Evolutionary conservation across 495 filamentous ascomycete genomes (phyloP), one percentile per base, ranked within the genome.

Genomic region (Hypoxylon cercidicola): DNA sequence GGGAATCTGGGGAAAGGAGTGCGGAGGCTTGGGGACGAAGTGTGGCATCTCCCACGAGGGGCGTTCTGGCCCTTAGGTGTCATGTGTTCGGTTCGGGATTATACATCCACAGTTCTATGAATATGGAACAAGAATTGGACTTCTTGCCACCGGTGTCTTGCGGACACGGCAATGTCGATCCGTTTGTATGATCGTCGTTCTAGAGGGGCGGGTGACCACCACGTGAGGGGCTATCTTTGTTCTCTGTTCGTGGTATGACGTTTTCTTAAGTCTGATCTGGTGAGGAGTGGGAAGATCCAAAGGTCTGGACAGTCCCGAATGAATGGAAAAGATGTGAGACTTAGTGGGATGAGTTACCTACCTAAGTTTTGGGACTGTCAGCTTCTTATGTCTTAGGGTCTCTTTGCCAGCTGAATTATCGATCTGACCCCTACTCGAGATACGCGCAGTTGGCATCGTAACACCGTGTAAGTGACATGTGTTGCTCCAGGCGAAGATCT

Each of bases 121-220:
- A 40, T 48, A 34, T 35, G 30, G 16, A 16, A 51, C 23, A 34
- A 20, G 20, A 46, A 46, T 37, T 4, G 37, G 20, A 9, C 57
- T 62, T 54, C 16, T 16, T 21, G 12, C 15, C 16, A 43, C 16
- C 40, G 43, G 40, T 25, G 47, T 30, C n/a, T 43, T 43, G 43
- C 13, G 20, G 18, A 30, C 18, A 44, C 32, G 25, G 35, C 21
- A 18, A 15, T 23, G 43, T 32, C 23, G 47, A 37, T 40, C 46
- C 32, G 13, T 15, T 48, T 4, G 12, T 37, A 39, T 55, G 48
- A 44, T 58, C 57, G 40, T 57, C 57, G 53, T 52, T 61, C 52
- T 40, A 48, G 63, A 57, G 19, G 55, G 35, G 46, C 52, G 52
- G 57, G 28, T 61, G 47, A 53, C 34, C 47, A 20, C 11, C 18